Evolutionary conservation across 2,329 filamentous ascomycete species (phyloP).

Genomic region (Fusarium heterosporum): DNA sequence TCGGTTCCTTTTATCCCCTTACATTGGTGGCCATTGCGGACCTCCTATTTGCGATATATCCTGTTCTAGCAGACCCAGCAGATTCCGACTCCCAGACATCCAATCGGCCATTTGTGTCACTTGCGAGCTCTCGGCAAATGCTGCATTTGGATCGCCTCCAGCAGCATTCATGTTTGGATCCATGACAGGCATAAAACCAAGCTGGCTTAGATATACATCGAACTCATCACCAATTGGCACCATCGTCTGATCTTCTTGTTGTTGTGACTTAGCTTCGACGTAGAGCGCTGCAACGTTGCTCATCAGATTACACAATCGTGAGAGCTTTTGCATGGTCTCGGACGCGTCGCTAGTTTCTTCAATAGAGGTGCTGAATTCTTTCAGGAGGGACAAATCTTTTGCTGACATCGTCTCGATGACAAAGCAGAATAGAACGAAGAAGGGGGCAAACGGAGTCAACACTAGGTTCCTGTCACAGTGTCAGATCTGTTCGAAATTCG

Average conservation of each 20-base stretch:
- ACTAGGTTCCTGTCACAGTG: constrained; percentile 61
- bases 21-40: constrained; percentile 50
- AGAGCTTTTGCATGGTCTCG: constrained; percentile 69
- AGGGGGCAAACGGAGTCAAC: constrained; percentile 68
- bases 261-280: constrained; percentile 67
- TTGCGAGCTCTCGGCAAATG: constrained; percentile 47
- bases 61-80: constrained; percentile 74
- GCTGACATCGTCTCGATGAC: constrained; percentile 65
- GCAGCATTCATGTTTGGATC: constrained; percentile 44
- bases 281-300: constrained; percentile 71
- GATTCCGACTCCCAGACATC: constrained; percentile 74
- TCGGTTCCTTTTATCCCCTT: constrained; percentile 9
- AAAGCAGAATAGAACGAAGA: constrained; percentile 70
- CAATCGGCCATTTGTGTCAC: constrained; percentile 69
- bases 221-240: constrained; percentile 68
- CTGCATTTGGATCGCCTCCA: constrained; percentile 33
- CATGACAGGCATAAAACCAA: constrained; percentile 67
- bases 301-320: constrained; percentile 72
- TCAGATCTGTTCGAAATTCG: constrained; percentile 12
- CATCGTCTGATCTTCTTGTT: constrained; percentile 60
- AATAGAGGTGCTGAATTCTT: constrained; percentile 68
- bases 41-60: constrained; percentile 63
- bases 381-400: constrained; percentile 65
- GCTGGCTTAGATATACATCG: constrained; percentile 72
- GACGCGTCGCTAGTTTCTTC: constrained; percentile 64